Percentiles rank a stretch among this genome's conserved stretches.
These are phyloP conservation scores for Starmerella scarabaei DNA, from an alignment of 805 yeast genomes.

Conservation along the genomic window DNA sequence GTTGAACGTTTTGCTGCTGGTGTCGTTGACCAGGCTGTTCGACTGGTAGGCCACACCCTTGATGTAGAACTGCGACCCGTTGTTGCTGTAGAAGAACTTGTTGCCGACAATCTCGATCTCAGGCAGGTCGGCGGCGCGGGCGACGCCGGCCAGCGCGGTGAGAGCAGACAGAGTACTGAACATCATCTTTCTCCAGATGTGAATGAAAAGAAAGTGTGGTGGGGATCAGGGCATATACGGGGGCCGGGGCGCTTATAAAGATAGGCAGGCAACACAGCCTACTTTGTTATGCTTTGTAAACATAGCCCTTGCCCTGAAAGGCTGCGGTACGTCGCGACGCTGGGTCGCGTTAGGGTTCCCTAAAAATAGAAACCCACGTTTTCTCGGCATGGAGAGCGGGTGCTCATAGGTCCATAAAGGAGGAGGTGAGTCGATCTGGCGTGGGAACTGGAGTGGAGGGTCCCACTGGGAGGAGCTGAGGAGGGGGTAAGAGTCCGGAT, in stretches of 20 bases:
- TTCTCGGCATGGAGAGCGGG: no score
- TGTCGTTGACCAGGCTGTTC: constrained; percentile 34
- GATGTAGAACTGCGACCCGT: constrained; percentile 73
- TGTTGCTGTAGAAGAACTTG: constrained; percentile 59
- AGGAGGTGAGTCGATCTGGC: no score
- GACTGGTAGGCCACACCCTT: constrained; percentile 84
- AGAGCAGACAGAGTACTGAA: constrained; percentile 18
- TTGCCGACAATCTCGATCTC: constrained; percentile 53
- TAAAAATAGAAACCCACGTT: no score
- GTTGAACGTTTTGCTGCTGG: constrained; percentile 34
- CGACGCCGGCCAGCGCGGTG: constrained; percentile 18
- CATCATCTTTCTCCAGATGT: constrained; percentile 19
- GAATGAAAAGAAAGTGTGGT: not conserved
- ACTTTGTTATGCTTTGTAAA: not conserved
- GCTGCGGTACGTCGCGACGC: not conserved
- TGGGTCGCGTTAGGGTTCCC: not conserved
- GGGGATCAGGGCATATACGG: not conserved
- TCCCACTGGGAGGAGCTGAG: no score
- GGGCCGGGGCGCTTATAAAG: constrained; percentile 1
- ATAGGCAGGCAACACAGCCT: not conserved
- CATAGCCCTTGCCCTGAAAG: not conserved
- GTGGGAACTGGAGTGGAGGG: no score
- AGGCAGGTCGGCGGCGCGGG: constrained; percentile 30
- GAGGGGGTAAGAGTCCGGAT: no score
- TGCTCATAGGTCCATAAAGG: no score